Conservation (phyloP, 306 rosid genomes). For the Rubus parviflorus region DNA sequence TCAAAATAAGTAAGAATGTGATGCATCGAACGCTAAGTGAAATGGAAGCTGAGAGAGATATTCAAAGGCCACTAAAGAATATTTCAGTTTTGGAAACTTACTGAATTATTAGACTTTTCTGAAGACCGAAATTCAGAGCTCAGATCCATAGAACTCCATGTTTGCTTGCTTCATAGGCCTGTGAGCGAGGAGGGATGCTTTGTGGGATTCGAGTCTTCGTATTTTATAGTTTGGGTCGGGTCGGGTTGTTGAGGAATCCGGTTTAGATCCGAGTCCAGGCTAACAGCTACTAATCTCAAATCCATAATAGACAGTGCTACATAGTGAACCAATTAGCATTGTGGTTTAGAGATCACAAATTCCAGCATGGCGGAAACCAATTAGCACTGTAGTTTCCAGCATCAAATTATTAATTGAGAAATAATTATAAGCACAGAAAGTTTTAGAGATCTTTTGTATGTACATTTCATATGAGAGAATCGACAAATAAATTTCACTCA, state of each 20-base stretch:
- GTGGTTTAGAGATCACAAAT: too few relatives aligned
- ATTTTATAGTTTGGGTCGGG: background rate
- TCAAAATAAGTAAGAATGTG: background rate
- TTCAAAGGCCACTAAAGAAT: background rate
- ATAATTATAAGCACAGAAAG: too few relatives aligned
- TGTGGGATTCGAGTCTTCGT: background rate
- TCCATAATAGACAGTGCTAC: too few relatives aligned
- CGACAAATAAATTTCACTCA: too few relatives aligned
- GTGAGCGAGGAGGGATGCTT: background rate
- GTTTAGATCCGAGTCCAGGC: too few relatives aligned
- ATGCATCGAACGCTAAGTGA: background rate
- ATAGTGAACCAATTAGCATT: too few relatives aligned
- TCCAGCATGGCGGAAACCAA: too few relatives aligned
- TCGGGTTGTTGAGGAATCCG: background rate
- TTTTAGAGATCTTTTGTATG: too few relatives aligned
- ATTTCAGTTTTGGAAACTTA: conserved; percentile 1
- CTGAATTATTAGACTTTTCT: background rate
- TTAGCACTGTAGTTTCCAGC: too few relatives aligned
- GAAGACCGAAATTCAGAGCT: background rate
- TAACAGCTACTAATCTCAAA: too few relatives aligned
- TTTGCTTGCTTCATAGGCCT: conserved; percentile 20
- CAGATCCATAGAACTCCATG: conserved; percentile 6
- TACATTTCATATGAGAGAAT: too few relatives aligned
- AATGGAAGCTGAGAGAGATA: background rate
- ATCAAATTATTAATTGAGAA: too few relatives aligned